Base-by-base conservation (phyloP, 371 early-diverging fungal species). In the Lichtheimia ornata region DNA sequence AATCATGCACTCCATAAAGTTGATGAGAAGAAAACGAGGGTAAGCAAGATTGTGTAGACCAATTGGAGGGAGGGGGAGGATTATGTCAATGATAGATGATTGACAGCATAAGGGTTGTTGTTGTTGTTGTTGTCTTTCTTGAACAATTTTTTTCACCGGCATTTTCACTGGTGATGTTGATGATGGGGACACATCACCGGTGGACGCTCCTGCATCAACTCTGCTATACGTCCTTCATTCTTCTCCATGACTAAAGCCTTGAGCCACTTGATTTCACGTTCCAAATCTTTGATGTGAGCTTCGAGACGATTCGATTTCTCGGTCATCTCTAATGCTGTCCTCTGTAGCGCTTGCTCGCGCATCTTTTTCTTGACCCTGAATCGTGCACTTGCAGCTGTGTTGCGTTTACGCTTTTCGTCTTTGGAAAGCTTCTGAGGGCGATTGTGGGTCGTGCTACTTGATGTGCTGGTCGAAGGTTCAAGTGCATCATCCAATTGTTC, bases 321-420 rank as follows among this genome's bases (percentile, higher is more conserved):
- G 0, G 88, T 84, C 93, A 95, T 89, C 57, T 92, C 93, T 54
- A 83, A 80, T 5, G 95, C 94, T 0, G 89, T 89, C 35, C 81
- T 83, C 69, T 94, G 94, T 17, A 96, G 79, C 5, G 84, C 89
- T 78, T 94, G 90, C 71, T 97, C 97, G 42, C 91, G 85, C 59
- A 84, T 64, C 67, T 94, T 94, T 72, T 97, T 98, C 85, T 95
- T 95, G 44, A 94, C 83, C 0, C 98, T 86, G 84, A 98, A 98
- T n/a, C 98, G 82, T 4, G 97, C 97, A 9, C 95, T 94, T 0
- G 98, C 98, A 1, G 90, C 94, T 2, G 97, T 97, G 82, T 97
- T 97, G 12, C 97, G 83, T 18, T 88, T 80, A 18, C 97, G 85
- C 73, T 96, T 96, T 70, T 95, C 96, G 43, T 88, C 90, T 42